Evolutionary conservation across 495 filamentous ascomycete genomes (phyloP).

Genomic region (Polyplosphaeria fusca): DNA sequence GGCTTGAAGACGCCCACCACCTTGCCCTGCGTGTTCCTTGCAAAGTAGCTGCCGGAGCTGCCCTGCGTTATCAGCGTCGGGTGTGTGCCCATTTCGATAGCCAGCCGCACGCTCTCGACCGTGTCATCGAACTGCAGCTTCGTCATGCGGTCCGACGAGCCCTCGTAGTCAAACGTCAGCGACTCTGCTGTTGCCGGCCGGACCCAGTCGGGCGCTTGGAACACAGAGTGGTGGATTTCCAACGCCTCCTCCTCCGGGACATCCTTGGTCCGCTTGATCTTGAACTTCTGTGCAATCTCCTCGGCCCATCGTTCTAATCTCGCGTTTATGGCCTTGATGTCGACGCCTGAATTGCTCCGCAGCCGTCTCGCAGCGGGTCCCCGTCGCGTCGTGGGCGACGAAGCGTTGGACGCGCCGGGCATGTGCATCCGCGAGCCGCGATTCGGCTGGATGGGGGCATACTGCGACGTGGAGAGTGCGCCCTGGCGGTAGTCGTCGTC

Average conservation of each 20-base stretch:
- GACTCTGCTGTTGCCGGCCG: slow-evolving; percentile 72
- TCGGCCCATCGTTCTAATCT: slow-evolving; percentile 95
- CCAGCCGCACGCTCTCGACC: slow-evolving; percentile 82
- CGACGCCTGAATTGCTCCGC: slow-evolving; percentile 82
- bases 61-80: slow-evolving; percentile 95
- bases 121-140: slow-evolving; percentile 80
- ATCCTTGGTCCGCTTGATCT: slow-evolving; percentile 51
- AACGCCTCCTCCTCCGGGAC: slow-evolving; percentile 76
- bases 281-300: slow-evolving; percentile 97
- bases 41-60: slow-evolving; percentile 97
- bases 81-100: slow-evolving; percentile 89
- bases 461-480: slow-evolving; percentile 61
- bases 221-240: slow-evolving; percentile 97
- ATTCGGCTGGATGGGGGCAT: slow-evolving; percentile 66
- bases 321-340: slow-evolving; percentile 98
- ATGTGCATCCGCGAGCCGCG: slow-evolving; percentile 59
- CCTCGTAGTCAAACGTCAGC: slow-evolving; percentile 55
- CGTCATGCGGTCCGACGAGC: slow-evolving; percentile 57
- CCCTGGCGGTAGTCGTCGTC: slow-evolving; percentile 51
- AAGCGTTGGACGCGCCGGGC: slow-evolving; percentile 41
- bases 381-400: slow-evolving; percentile 47
- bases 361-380: slow-evolving; percentile 50
- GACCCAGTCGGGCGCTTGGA: slow-evolving; percentile 83
- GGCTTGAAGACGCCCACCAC: slow-evolving; percentile 98
- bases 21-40: slow-evolving; percentile 83